A percentile compares a stretch with the other conserved stretches of the same genome.
phyloP scores from a whole-genome alignment of 257 asterid genomes.

The Gynochthodes officinalis region DNA sequence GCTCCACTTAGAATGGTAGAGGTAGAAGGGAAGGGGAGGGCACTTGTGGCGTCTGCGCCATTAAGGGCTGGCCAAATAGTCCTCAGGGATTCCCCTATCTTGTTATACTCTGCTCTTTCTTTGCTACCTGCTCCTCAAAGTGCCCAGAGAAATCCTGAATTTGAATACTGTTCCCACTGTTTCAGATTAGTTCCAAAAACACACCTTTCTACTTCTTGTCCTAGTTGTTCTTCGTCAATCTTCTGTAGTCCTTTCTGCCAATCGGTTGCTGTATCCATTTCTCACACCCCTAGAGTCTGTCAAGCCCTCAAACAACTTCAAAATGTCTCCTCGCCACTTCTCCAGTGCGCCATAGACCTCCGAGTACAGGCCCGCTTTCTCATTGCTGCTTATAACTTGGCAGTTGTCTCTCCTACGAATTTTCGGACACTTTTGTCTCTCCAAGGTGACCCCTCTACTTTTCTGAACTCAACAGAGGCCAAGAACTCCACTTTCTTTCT shows the following conservation, averaged over 20 bases:
- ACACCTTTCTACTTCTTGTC: slow-evolving; percentile 15
- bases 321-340: slow-evolving; percentile 32
- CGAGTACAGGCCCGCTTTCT: slow-evolving; percentile 34
- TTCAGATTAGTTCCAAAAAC: slow-evolving; percentile 14
- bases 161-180: slow-evolving; percentile 29
- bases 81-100: slow-evolving; percentile 71
- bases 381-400: slow-evolving; percentile 28
- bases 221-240: slow-evolving; percentile 17
- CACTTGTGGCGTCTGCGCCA: slow-evolving; percentile 43
- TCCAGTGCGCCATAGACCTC: slow-evolving; percentile 16
- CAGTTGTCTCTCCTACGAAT: slow-evolving; percentile 21
- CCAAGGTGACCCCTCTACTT: slow-evolving; percentile 48
- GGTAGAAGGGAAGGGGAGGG: slow-evolving; percentile 54
- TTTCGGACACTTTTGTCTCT: slow-evolving; percentile 50
- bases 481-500: slow-evolving; percentile 37
- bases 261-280: slow-evolving; percentile 22
- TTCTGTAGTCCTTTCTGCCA: slow-evolving; percentile 26
- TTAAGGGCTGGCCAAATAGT: slow-evolving; percentile 61
- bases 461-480: slow-evolving; percentile 15
- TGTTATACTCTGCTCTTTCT: slow-evolving; percentile 47
- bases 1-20: slow-evolving; percentile 34
- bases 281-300: slow-evolving; percentile 35
- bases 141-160: neutral
- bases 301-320: slow-evolving; percentile 22
- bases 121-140: slow-evolving; percentile 4